phyloP scores from a whole-genome alignment of 495 filamentous ascomycete genomes.

The Aspergillus saccharolyticus region DNA sequence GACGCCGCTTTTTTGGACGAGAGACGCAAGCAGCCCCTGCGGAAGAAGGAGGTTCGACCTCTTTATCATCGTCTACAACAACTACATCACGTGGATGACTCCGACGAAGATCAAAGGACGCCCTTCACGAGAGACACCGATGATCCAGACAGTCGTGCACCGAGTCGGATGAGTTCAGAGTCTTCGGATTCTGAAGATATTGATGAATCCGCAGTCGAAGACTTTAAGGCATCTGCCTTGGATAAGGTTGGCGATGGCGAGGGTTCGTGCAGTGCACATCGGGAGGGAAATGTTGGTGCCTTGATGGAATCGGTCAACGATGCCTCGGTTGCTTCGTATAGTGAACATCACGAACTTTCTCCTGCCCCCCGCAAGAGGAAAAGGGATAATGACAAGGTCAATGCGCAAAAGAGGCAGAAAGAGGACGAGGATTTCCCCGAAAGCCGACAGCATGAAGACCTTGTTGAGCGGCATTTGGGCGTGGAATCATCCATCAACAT shows the following conservation, averaged over 20 bases:
- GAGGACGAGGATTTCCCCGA: constrained; percentile 77
- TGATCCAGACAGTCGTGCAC: constrained; percentile 74
- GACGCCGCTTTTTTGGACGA: constrained; percentile 72
- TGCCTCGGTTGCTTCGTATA: neutral
- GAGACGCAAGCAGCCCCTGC: constrained; percentile 56
- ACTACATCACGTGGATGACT: constrained; percentile 55
- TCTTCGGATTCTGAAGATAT: constrained; percentile 59
- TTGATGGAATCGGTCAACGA: constrained; percentile 1
- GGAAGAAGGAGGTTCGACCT: constrained; percentile 48
- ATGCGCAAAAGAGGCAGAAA: constrained; percentile 64
- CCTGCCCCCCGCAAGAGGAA: constrained; percentile 63
- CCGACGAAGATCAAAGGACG: constrained; percentile 52
- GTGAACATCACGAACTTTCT: constrained; percentile 23
- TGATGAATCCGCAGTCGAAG: constrained; percentile 47
- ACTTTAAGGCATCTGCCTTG: constrained; percentile 11
- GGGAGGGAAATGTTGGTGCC: neutral
- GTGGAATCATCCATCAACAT: neutral
- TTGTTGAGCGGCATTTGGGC: neutral
- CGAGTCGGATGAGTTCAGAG: constrained; percentile 69
- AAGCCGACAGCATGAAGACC: constrained; percentile 23
- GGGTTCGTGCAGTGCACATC: neutral
- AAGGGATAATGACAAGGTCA: constrained; percentile 54
- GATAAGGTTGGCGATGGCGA: constrained; percentile 7
- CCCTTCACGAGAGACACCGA: constrained; percentile 69
- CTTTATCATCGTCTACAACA: constrained; percentile 55